Percentiles rank a stretch among this genome's conserved stretches.
Conservation (phyloP, 1,139 yeast genomes). For the Blastobotrys raffinosifermentans region DNA sequence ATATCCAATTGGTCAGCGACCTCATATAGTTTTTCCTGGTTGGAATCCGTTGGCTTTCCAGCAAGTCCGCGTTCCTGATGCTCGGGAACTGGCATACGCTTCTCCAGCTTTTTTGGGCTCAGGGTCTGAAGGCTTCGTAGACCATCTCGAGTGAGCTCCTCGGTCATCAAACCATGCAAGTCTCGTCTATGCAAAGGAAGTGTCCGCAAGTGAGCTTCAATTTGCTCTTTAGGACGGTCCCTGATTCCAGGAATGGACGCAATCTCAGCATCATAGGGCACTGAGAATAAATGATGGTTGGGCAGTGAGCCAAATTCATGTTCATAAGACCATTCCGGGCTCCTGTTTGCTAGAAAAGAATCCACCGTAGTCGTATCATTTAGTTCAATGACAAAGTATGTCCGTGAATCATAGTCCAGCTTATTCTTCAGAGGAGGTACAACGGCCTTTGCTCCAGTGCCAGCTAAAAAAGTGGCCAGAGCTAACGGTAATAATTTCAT, state of each 20-base stretch:
- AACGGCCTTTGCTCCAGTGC: too few species aligned
- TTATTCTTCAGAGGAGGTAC: not conserved
- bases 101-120: slow-evolving; percentile 17
- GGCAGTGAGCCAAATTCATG: slow-evolving; percentile 28
- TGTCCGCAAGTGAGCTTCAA: slow-evolving; percentile 2
- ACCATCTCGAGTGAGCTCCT: slow-evolving; percentile 12
- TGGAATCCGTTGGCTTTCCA: slow-evolving; percentile 21
- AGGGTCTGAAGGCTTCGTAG: slow-evolving; percentile 21
- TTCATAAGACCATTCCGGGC: slow-evolving; percentile 28
- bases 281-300: slow-evolving; percentile 32
- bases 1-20: slow-evolving; percentile 51
- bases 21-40: slow-evolving; percentile 16
- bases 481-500: too few species aligned
- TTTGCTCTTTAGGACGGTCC: slow-evolving; percentile 10
- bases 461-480: too few species aligned
- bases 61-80: slow-evolving; percentile 5
- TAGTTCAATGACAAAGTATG: slow-evolving; percentile 30
- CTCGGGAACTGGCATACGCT: slow-evolving; percentile 19
- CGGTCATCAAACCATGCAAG: not conserved
- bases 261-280: slow-evolving; percentile 16
- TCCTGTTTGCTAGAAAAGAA: slow-evolving; percentile 6
- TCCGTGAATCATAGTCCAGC: slow-evolving; percentile 17
- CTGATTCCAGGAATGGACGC: slow-evolving; percentile 15
- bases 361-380: slow-evolving; percentile 14
- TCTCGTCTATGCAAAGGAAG: slow-evolving; percentile 11